Conservation (phyloP, 2,329 filamentous ascomycete genomes). For the Curvularia spicifera region DNA sequence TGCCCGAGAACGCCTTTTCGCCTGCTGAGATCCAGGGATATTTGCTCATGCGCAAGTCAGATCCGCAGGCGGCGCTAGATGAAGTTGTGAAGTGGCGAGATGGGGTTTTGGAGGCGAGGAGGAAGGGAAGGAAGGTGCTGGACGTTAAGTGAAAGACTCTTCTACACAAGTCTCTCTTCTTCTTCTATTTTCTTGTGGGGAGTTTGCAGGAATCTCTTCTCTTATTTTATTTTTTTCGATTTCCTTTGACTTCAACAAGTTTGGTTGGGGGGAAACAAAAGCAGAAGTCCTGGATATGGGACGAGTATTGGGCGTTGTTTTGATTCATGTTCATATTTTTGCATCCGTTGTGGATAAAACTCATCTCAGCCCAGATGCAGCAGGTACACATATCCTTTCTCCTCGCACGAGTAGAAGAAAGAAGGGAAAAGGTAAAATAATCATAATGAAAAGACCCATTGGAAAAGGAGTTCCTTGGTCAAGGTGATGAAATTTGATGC, state of each 20-base stretch:
- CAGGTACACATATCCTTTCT: no score
- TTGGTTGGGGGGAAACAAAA: no score
- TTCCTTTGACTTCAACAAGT: no score
- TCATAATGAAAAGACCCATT: background rate
- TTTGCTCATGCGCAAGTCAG: slow-evolving; percentile 15
- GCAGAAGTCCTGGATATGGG: background rate
- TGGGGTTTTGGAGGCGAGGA: slow-evolving; percentile 12
- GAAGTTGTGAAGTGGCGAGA: slow-evolving; percentile 10
- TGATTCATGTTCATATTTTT: background rate
- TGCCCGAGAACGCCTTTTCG: slow-evolving; percentile 16
- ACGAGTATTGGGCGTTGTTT: background rate
- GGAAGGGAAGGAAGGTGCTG: slow-evolving; percentile 12
- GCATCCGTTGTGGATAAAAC: background rate
- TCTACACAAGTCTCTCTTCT: background rate
- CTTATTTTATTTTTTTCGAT: no score
- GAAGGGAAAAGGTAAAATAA: no score
- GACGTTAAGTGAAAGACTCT: slow-evolving; percentile 6
- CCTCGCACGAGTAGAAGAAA: no score
- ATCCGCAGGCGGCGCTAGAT: slow-evolving; percentile 12
- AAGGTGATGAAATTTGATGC: background rate
- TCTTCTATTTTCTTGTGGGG: background rate
- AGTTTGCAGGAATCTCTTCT: no score
- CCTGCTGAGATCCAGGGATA: slow-evolving; percentile 25
- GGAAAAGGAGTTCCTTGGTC: background rate
- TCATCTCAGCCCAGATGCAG: no score